Base-by-base conservation (phyloP, 108 stramenopile species). In the Skeletonema marinoi region DNA sequence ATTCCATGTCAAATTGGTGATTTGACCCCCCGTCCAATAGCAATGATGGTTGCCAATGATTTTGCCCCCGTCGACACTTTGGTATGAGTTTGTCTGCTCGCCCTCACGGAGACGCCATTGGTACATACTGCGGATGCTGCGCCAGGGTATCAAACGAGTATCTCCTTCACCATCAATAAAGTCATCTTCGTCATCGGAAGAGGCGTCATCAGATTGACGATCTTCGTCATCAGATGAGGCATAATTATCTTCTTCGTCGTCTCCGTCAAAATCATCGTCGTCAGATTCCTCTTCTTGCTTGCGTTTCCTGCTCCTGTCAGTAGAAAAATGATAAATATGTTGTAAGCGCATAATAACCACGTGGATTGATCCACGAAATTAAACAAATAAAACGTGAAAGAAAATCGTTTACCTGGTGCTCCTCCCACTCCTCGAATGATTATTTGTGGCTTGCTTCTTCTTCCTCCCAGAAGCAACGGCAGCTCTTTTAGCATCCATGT, bases 31-130 rank as follows among this genome's bases (percentile, higher is more conserved):
- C 25, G 25, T 25, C 0, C 0, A 25, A 29, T 35, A 0, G 35
- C 63, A 58, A 3, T 35, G 19, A 36, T n/a, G 3, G 7, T 4
- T 61, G 25, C 2, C 0, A 4, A 68, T 56, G 59, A 71, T 60
- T 60, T 60, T 71, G 39, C 38, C 71, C 1, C 59, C 71, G 11
- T 71, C 70, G 3, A 71, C 70, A 32, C 41, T 51, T 68, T 68
- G 25, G 46, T 32, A 33, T 3, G 10, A 38, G 50, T 30, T 46
- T 46, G 25, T 25, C 25, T 25, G 25, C 25, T 4, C 5, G n/a
- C 2, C 44, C 13, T 67, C 42, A 12, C 35, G 44, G 25, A 25
- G 25, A 25, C 25, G 14, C 44, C 11, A 11, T 16, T 16, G 14
- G 44, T 46, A 10, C 44, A 25, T 25, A 25, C 25, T 25, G 25